Evolutionary conservation across 192 early-diverging fungal genomes (phyloP).

Genomic region (Geosiphon pyriformis): DNA sequence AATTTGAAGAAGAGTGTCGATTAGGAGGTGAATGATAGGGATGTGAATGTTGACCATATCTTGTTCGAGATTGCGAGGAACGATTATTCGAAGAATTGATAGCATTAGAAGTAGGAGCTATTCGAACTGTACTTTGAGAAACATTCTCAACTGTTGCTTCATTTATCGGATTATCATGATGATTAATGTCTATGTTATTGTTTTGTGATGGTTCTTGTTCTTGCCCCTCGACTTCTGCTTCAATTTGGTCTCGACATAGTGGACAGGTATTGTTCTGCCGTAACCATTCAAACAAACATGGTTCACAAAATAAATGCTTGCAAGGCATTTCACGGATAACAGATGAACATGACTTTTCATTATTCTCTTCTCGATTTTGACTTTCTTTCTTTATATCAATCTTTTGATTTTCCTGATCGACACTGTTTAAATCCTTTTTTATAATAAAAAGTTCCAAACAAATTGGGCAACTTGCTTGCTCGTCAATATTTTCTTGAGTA

Average conservation of each 20-base stretch:
- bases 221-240: background rate
- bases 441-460: conserved; percentile 9
- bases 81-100: background rate
- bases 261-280: conserved; percentile 23
- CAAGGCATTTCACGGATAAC: conserved; percentile 10
- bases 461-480: conserved; percentile 18
- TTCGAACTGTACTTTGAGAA: background rate
- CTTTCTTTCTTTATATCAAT: background rate
- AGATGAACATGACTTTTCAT: too few species aligned
- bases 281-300: conserved; percentile 24
- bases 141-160: background rate
- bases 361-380: background rate
- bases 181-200: background rate
- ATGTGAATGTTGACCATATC: background rate
- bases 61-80: background rate
- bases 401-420: background rate
- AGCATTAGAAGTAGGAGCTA: background rate
- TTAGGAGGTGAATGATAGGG: background rate
- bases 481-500: conserved; percentile 8
- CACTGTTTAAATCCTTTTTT: background rate
- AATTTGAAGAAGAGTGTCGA: background rate
- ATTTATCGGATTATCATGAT: background rate
- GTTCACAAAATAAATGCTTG: conserved; percentile 20
- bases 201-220: background rate
- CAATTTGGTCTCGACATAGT: conserved; percentile 18